Evolutionary conservation across 1,139 yeast genomes (phyloP).

Genomic region (Hanseniaspora sp.): DNA sequence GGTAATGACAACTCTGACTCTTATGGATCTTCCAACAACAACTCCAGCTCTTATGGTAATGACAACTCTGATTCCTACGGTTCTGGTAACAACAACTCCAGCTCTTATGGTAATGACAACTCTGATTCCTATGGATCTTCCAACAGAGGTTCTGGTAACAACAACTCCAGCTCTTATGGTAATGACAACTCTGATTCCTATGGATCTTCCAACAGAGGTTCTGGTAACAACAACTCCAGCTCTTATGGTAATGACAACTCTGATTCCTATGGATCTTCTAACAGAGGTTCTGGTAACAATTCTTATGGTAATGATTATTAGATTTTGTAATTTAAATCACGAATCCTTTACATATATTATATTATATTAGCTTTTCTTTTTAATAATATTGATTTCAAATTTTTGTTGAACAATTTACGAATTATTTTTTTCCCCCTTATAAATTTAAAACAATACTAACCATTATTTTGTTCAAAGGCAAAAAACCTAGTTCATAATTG

Average conservation of each 20-base stretch:
- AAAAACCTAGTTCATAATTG: too few species aligned
- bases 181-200: constrained; percentile 22
- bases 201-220: constrained; percentile 21
- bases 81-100: constrained; percentile 17
- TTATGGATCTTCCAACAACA: constrained; percentile 20
- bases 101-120: constrained; percentile 19
- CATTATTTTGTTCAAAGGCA: too few species aligned
- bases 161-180: constrained; percentile 25
- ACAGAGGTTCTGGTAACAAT: constrained; percentile 17
- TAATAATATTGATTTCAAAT: too few species aligned
- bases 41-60: constrained; percentile 24
- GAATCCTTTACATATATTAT: too few species aligned
- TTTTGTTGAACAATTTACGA: too few species aligned
- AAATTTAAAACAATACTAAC: too few species aligned
- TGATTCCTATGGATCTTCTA: constrained; percentile 21
- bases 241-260: constrained; percentile 20
- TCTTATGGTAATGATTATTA: constrained; percentile 20
- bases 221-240: constrained; percentile 19
- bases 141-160: constrained; percentile 19
- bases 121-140: constrained; percentile 18
- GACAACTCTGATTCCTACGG: constrained; percentile 22
- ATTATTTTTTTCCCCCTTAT: too few species aligned
- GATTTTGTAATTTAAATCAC: too few species aligned
- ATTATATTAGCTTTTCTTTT: too few species aligned
- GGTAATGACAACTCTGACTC: constrained; percentile 21